These are phyloP conservation scores for Scleroderma citrinum DNA, from an alignment of 768 basidiomycete genomes.

Conservation along the genomic window DNA sequence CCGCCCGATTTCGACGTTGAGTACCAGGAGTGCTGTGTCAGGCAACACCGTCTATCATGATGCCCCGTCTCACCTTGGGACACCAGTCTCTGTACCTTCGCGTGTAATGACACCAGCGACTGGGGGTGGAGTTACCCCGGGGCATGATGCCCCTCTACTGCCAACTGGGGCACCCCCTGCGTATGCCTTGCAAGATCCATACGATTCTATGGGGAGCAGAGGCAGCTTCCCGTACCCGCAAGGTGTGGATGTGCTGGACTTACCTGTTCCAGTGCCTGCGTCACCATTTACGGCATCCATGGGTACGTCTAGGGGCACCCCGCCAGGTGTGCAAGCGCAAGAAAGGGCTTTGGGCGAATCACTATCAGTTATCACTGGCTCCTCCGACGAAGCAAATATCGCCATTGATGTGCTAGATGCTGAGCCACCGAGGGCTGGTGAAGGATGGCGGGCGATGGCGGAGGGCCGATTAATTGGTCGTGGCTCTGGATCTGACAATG, in stretches of 20 bases:
- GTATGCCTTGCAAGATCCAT: slow-evolving; percentile 26
- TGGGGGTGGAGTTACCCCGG: slow-evolving; percentile 12
- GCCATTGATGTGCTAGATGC: slow-evolving; percentile 63
- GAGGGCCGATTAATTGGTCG: slow-evolving; percentile 18
- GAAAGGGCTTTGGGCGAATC: slow-evolving; percentile 32
- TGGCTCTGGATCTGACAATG: slow-evolving; percentile 12
- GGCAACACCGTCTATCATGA: slow-evolving; percentile 61
- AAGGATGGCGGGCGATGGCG: slow-evolving; percentile 55
- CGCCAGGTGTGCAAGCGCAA: slow-evolving; percentile 35
- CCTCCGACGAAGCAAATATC: slow-evolving; percentile 28
- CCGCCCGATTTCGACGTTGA: slow-evolving; percentile 55
- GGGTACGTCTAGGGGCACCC: slow-evolving; percentile 26
- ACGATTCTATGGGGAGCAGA: slow-evolving; percentile 21
- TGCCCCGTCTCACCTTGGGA: slow-evolving; percentile 42
- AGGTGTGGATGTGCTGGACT: slow-evolving; percentile 45
- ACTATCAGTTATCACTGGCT: slow-evolving; percentile 27
- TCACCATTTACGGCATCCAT: slow-evolving; percentile 43
- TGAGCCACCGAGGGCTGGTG: slow-evolving; percentile 56
- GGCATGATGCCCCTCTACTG: slow-evolving; percentile 9
- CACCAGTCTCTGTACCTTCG: slow-evolving; percentile 37
- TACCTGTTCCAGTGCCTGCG: slow-evolving; percentile 52
- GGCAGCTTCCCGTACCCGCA: slow-evolving; percentile 22
- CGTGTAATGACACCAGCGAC: slow-evolving; percentile 44
- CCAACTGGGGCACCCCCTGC: slow-evolving; percentile 26
- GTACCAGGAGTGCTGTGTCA: slow-evolving; percentile 45